Conservation (phyloP, 2,329 filamentous ascomycete species). For the Xylaria sp. region DNA sequence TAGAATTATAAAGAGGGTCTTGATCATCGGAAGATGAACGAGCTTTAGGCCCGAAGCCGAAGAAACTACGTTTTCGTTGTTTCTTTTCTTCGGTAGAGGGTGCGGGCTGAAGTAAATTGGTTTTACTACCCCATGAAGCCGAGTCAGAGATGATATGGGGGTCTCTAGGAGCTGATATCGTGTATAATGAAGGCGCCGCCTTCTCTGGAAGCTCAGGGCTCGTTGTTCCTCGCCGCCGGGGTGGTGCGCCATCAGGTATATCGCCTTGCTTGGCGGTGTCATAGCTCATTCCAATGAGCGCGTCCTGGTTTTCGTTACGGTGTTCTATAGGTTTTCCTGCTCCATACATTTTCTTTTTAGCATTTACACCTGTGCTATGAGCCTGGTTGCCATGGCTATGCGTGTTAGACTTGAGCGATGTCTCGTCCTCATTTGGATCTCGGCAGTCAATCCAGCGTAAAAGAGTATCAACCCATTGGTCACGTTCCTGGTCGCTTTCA, state of each 20-base stretch:
- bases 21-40: slow-evolving; percentile 68
- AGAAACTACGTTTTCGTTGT: slow-evolving; percentile 80
- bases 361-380: slow-evolving; percentile 50
- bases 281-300: slow-evolving; percentile 67
- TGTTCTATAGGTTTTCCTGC: slow-evolving; percentile 51
- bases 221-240: slow-evolving; percentile 46
- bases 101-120: slow-evolving; percentile 59
- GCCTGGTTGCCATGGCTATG: slow-evolving; percentile 52
- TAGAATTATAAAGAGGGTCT: slow-evolving; percentile 64
- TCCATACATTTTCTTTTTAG: slow-evolving; percentile 57
- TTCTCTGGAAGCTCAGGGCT: slow-evolving; percentile 47
- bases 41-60: slow-evolving; percentile 73
- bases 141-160: slow-evolving; percentile 84
- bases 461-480: slow-evolving; percentile 91
- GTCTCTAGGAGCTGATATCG: slow-evolving; percentile 89
- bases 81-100: slow-evolving; percentile 78
- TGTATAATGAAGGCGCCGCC: slow-evolving; percentile 55
- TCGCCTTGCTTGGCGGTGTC: slow-evolving; percentile 65
- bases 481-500: slow-evolving; percentile 91
- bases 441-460: slow-evolving; percentile 87
- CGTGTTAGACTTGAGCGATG: slow-evolving; percentile 49
- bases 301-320: slow-evolving; percentile 53
- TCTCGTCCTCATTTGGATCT: slow-evolving; percentile 67
- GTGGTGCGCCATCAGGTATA: slow-evolving; percentile 56
- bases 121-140: slow-evolving; percentile 85